These are phyloP conservation scores for Neofusicoccum sp. DNA, from an alignment of 2,329 filamentous ascomycete genomes.

Conservation along the genomic window DNA sequence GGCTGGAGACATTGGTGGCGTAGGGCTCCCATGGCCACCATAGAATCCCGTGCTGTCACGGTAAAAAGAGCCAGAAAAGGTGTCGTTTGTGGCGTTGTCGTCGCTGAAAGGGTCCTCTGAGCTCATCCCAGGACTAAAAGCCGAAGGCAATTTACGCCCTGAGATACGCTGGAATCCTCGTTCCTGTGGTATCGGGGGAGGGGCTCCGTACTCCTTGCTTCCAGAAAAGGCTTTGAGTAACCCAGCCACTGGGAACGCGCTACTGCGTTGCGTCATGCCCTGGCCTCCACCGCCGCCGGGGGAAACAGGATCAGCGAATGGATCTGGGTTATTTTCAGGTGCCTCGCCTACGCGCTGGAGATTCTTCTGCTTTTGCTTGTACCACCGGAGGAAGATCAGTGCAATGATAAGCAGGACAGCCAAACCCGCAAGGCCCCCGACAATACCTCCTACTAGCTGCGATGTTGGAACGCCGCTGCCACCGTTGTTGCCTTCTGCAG, in stretches of 20 bases:
- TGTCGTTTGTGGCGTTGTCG: slow-evolving; percentile 33
- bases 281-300: slow-evolving; percentile 25
- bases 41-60: slow-evolving; percentile 48
- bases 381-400: slow-evolving; percentile 57
- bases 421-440: slow-evolving; percentile 62
- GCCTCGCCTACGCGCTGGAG: slow-evolving; percentile 20
- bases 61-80: slow-evolving; percentile 45
- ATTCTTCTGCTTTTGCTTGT: slow-evolving; percentile 41
- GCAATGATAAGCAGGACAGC: slow-evolving; percentile 55
- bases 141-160: slow-evolving; percentile 52
- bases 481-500: slow-evolving; percentile 21
- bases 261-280: slow-evolving; percentile 46
- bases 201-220: slow-evolving; percentile 34
- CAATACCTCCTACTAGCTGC: slow-evolving; percentile 63
- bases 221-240: slow-evolving; percentile 44
- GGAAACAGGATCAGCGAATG: slow-evolving; percentile 21
- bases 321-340: slow-evolving; percentile 18
- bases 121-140: slow-evolving; percentile 52
- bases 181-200: slow-evolving; percentile 31
- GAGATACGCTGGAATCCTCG: slow-evolving; percentile 51
- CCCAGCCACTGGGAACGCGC: slow-evolving; percentile 41
- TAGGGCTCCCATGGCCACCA: slow-evolving; percentile 36
- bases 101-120: slow-evolving; percentile 30
- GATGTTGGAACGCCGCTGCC: slow-evolving; percentile 47
- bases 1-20: slow-evolving; percentile 20